A percentile compares a stretch with the other conserved stretches of the same genome.
These are phyloP conservation scores for Rhodosporidiobolus sp. DNA, from an alignment of 768 basidiomycete species.

Conservation along the genomic window DNA sequence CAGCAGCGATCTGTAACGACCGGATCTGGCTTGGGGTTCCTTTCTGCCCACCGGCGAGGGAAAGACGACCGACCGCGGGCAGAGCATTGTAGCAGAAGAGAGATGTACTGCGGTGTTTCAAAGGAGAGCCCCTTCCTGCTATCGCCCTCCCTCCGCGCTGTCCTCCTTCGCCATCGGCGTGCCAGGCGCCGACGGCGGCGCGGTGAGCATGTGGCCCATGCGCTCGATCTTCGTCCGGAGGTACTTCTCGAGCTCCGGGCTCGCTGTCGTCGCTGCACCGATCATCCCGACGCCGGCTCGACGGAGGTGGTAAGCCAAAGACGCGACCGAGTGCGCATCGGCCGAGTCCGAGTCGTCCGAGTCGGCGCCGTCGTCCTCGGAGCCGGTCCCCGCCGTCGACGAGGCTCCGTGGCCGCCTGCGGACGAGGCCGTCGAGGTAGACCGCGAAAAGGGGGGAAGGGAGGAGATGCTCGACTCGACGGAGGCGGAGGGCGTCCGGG, in stretches of 20 bases:
- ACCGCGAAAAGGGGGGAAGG: slow-evolving; percentile 3
- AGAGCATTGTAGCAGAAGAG: too few species aligned
- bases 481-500: not conserved
- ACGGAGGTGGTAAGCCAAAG: slow-evolving; percentile 50
- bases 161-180: too few species aligned
- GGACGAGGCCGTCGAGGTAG: slow-evolving; percentile 9
- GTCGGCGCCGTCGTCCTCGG: not conserved
- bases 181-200: not conserved
- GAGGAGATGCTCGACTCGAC: slow-evolving; percentile 11
- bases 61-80: too few species aligned
- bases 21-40: too few species aligned
- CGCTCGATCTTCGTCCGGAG: slow-evolving; percentile 89
- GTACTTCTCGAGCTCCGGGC: slow-evolving; percentile 89
- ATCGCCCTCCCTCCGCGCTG: too few species aligned
- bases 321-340: slow-evolving; percentile 44
- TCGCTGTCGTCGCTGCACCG: slow-evolving; percentile 69
- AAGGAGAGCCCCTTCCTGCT: too few species aligned
- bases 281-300: slow-evolving; percentile 71
- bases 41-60: too few species aligned
- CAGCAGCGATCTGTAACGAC: not conserved
- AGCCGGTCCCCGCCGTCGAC: not conserved
- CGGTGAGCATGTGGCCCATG: slow-evolving; percentile 90
- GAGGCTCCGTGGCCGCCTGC: not conserved
- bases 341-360: slow-evolving; percentile 29
- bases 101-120: too few species aligned